phyloP scores from a whole-genome alignment of 2,329 filamentous ascomycete species.

The Aureobasidium sp. region DNA sequence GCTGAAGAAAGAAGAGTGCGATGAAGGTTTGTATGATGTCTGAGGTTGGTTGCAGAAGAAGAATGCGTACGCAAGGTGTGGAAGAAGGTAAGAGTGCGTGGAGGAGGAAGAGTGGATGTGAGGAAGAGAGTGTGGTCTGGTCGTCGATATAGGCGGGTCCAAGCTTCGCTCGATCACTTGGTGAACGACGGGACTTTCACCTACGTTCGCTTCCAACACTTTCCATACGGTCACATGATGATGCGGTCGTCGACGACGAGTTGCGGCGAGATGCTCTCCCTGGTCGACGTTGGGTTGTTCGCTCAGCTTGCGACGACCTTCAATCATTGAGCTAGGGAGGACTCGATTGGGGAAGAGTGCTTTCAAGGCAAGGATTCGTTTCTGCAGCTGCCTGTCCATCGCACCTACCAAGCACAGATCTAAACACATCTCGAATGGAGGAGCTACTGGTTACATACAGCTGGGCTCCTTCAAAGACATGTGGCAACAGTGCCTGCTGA shows the following conservation, averaged over 20 bases:
- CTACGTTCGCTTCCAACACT: background rate
- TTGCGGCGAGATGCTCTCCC: background rate
- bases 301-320: background rate
- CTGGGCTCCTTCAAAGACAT: too few species aligned
- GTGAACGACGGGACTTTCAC: background rate
- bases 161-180: background rate
- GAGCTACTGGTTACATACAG: background rate
- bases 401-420: background rate
- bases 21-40: background rate
- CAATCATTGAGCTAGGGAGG: background rate
- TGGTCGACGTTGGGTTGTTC: background rate
- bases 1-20: background rate
- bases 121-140: background rate
- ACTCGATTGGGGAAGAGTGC: background rate
- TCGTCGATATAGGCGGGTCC: background rate
- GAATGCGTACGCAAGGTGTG: background rate
- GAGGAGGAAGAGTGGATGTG: background rate
- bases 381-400: background rate
- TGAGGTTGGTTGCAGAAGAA: background rate
- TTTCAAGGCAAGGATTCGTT: background rate
- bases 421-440: background rate
- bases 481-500: background rate
- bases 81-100: background rate
- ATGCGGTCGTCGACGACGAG: background rate
- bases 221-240: background rate